phyloP scores from a whole-genome alignment of 768 basidiomycete species.

The Ramaria sp. region DNA sequence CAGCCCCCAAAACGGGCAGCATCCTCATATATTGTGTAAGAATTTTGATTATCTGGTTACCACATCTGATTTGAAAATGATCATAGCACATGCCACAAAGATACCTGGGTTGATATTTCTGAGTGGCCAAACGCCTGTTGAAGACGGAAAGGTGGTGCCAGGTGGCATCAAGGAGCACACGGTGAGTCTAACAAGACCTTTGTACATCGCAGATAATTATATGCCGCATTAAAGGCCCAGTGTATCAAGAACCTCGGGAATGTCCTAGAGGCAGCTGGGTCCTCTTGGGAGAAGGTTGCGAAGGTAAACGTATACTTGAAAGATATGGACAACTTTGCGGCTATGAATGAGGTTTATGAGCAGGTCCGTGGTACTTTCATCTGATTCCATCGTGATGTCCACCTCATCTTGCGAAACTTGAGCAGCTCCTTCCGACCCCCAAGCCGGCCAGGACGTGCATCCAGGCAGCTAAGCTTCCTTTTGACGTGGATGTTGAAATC shows the following conservation, averaged over 20 bases:
- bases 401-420: neutral
- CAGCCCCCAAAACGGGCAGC: constrained; percentile 31
- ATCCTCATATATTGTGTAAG: constrained; percentile 41
- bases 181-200: constrained; percentile 19
- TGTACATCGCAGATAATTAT: neutral
- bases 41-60: constrained; percentile 13
- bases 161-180: constrained; percentile 55
- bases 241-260: constrained; percentile 46
- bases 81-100: constrained; percentile 44
- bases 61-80: neutral
- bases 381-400: neutral
- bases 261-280: constrained; percentile 42
- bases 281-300: constrained; percentile 45
- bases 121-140: constrained; percentile 49
- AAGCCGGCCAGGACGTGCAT: constrained; percentile 73
- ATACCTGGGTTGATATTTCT: constrained; percentile 49
- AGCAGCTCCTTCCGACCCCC: constrained; percentile 36
- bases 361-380: constrained; percentile 24
- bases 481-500: constrained; percentile 64
- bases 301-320: constrained; percentile 54
- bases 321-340: constrained; percentile 44
- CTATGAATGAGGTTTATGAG: constrained; percentile 49
- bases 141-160: constrained; percentile 36
- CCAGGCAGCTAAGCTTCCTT: constrained; percentile 58
- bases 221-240: constrained; percentile 31